A percentile compares a stretch with the other conserved stretches of the same genome.
These are phyloP conservation scores for Russula sp. DNA, from an alignment of 768 basidiomycete genomes.

Conservation along the genomic window DNA sequence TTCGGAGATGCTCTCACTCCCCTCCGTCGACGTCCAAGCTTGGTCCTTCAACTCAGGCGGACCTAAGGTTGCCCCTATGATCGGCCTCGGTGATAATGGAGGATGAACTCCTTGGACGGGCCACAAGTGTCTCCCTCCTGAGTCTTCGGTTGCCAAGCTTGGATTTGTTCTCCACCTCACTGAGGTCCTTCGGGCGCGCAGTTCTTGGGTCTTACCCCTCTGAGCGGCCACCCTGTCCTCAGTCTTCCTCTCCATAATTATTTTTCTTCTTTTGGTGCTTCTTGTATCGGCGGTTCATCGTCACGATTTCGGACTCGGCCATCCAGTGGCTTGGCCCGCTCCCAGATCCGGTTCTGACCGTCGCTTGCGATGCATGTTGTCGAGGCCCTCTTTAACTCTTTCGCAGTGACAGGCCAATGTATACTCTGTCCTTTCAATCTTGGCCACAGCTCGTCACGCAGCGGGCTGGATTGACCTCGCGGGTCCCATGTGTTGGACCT, in stretches of 20 bases:
- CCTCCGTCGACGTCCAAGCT: neutral
- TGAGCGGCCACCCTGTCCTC: neutral
- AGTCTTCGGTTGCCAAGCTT: neutral
- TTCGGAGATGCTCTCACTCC: neutral
- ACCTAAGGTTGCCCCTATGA: neutral
- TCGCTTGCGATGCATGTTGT: neutral
- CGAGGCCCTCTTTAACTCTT: too few relatives aligned
- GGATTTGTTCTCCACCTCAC: fast-evolving
- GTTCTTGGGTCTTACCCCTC: neutral
- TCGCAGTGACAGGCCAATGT: too few relatives aligned
- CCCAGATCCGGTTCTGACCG: neutral
- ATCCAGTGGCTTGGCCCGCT: neutral
- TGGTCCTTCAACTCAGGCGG: neutral
- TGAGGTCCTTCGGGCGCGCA: slow-evolving; percentile 3
- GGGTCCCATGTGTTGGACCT: too few relatives aligned
- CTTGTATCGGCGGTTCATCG: too few relatives aligned
- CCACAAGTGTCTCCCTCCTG: neutral
- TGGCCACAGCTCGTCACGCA: too few relatives aligned
- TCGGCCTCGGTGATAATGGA: neutral
- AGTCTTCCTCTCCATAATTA: neutral
- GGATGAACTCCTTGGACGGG: neutral
- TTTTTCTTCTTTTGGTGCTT: neutral
- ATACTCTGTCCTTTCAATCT: too few relatives aligned
- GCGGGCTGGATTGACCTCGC: too few relatives aligned
- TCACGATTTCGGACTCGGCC: neutral